These are phyloP conservation scores for Melanopsichium pennsylvanicum DNA, from an alignment of 1,284 basidiomycete genomes.

Conservation along the genomic window DNA sequence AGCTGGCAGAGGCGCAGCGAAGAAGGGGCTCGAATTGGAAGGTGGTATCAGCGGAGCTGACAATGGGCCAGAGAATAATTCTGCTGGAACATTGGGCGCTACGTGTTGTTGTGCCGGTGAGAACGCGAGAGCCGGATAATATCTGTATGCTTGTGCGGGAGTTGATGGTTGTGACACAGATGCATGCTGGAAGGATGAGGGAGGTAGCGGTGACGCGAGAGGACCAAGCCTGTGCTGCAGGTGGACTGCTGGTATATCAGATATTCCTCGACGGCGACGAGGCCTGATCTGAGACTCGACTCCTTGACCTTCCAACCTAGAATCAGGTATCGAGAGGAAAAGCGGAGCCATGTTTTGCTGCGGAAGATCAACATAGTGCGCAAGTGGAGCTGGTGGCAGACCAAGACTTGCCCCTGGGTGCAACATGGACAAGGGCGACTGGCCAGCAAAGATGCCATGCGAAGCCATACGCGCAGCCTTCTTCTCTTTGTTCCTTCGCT, in stretches of 20 bases:
- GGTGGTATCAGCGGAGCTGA: constrained; percentile 22
- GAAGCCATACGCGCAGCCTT: constrained; percentile 37
- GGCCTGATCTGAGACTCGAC: constrained; percentile 33
- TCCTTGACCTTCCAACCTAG: not conserved
- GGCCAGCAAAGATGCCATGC: constrained; percentile 39
- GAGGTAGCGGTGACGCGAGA: constrained; percentile 9
- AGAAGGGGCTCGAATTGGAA: constrained; percentile 9
- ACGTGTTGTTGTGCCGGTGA: constrained; percentile 5
- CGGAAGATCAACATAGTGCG: constrained; percentile 21
- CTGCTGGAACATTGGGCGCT: constrained; percentile 3
- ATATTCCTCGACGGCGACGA: constrained; percentile 39
- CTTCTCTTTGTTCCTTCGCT: constrained; percentile 54
- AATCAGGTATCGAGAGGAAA: constrained; percentile 24
- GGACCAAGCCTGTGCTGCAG: constrained; percentile 18
- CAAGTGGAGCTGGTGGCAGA: constrained; percentile 15
- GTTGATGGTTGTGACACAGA: constrained; percentile 41
- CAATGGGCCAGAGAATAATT: constrained; percentile 8
- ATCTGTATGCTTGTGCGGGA: constrained; percentile 25
- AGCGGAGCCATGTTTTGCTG: constrained; percentile 13
- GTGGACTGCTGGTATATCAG: constrained; percentile 18
- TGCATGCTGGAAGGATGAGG: constrained; percentile 18
- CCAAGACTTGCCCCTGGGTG: constrained; percentile 19
- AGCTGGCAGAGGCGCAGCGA: not conserved
- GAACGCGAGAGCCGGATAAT: constrained; percentile 18
- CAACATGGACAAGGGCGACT: constrained; percentile 39